Base-by-base conservation (phyloP, 768 basidiomycete species). In the Rubroboletus satanas region DNA sequence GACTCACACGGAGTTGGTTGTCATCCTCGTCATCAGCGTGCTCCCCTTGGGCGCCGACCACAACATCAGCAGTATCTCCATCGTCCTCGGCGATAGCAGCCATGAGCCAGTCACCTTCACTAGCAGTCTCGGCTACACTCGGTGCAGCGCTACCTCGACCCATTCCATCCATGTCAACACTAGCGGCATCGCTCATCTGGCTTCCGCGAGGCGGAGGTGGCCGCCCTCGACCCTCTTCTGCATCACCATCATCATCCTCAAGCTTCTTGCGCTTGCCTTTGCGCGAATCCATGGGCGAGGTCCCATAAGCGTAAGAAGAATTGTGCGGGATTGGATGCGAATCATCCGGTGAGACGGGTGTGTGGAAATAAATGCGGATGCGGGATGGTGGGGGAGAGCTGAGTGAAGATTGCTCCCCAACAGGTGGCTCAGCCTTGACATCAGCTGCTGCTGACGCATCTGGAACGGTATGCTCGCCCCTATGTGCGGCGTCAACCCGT, bases 361-460 rank as follows among this genome's bases (percentile, higher is more conserved):
- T 92, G 75, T 93, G 90, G 77, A 93, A 93, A 76, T 93, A 93
- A 54, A 93, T 90, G 64, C 90, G 88, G 64, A 93, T 85, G 59
- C 91, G 86, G 42, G 90, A 90, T 35, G 88, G 87, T 73, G 72
- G 85, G 70, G 65, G 81, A 69, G 73, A 74, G 55, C 63, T 62
- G 57, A 73, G 71, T 10, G 64, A 61, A 36, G 66, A 63, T 58
- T 70, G 64, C 55, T 69, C 64, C 46, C 59, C 68, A 41, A 45
- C 48, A 51, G 64, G 41, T 39, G 64, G 55, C 61, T 71, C 72
- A 47, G 51, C 57, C 48, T 70, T 71, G 60, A 67, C 69, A 62
- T 72, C 66, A 49, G 60, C 62, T 47, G 69, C 64, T 41, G 70
- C 60, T 44, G 66, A 67, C 52, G 57, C 56, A 51, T 75, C 75